Percentiles rank a stretch among this genome's conserved stretches.
Conservation (phyloP, 2,329 filamentous ascomycete species). For the Xylariaceae sp. region DNA sequence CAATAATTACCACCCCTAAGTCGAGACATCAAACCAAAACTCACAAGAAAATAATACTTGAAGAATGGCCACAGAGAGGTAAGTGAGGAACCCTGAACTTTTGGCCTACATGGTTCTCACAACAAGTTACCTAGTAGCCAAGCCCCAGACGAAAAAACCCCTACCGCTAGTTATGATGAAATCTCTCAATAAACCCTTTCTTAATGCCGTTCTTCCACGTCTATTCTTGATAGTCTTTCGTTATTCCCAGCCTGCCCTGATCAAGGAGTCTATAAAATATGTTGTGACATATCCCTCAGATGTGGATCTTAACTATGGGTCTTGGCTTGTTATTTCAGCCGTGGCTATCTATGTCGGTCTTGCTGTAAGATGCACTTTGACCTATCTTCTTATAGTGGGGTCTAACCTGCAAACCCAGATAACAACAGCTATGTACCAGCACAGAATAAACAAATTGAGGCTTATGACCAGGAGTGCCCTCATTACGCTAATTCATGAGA, state of each 20-base stretch:
- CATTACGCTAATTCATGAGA: constrained; percentile 46
- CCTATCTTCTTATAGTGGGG: too few species aligned
- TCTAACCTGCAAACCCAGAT: too few species aligned
- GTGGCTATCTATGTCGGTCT: constrained; percentile 46
- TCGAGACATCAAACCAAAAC: constrained; percentile 29
- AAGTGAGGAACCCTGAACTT: not conserved
- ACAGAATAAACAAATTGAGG: constrained; percentile 42
- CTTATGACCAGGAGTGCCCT: constrained; percentile 46
- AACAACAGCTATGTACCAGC: constrained; percentile 42
- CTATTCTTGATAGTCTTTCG: constrained; percentile 48
- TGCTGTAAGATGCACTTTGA: constrained; percentile 43
- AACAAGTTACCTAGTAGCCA: too few species aligned
- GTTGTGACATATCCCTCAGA: constrained; percentile 22
- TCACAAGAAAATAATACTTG: constrained; percentile 32
- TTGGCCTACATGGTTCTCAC: not conserved
- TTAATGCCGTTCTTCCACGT: constrained; percentile 44
- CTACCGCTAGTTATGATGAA: constrained; percentile 42
- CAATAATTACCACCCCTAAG: constrained; percentile 40
- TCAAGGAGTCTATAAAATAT: constrained; percentile 47
- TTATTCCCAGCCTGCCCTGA: constrained; percentile 50
- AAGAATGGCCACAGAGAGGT: constrained; percentile 41
- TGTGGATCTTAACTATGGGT: constrained; percentile 33
- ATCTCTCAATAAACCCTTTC: constrained; percentile 40
- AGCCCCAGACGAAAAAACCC: too few species aligned
- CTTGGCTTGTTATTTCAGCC: constrained; percentile 42